phyloP scores from a whole-genome alignment of 2,329 filamentous ascomycete species.

The Lachnellula arida region DNA sequence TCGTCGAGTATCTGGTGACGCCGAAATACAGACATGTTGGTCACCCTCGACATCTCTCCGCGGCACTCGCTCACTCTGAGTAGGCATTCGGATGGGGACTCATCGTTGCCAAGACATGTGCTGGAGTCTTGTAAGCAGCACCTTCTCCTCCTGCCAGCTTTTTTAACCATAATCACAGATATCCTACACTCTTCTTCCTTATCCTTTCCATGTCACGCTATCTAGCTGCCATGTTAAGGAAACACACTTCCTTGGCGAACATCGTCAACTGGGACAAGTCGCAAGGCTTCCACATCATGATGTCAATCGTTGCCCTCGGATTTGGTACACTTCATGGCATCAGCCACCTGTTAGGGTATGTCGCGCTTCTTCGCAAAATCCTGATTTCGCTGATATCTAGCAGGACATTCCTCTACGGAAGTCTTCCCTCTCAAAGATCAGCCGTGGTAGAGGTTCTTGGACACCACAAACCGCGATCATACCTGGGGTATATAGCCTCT shows the following conservation, averaged over 20 bases:
- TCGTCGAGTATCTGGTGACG: constrained; percentile 47
- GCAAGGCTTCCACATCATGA: constrained; percentile 51
- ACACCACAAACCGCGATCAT: constrained; percentile 39
- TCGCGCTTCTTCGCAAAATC: neutral
- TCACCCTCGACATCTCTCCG: neutral
- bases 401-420: constrained; percentile 45
- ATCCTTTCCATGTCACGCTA: constrained; percentile 55
- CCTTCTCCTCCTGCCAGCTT: neutral
- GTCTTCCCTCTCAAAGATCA: constrained; percentile 39
- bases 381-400: neutral
- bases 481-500: constrained; percentile 42
- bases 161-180: constrained; percentile 2
- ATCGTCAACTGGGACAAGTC: constrained; percentile 55
- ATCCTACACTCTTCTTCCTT: constrained; percentile 53
- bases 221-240: constrained; percentile 47
- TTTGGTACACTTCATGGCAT: constrained; percentile 51
- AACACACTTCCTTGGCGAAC: constrained; percentile 45
- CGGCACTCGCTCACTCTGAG: neutral
- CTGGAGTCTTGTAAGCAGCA: constrained; percentile 45
- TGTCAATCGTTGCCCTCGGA: constrained; percentile 45
- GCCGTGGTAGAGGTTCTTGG: constrained; percentile 34
- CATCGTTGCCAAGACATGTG: constrained; percentile 49
- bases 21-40: constrained; percentile 39
- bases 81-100: constrained; percentile 49
- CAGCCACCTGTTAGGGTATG: constrained; percentile 45